Conservation (phyloP, 129 eudicot species). For the Flaveria robusta region DNA sequence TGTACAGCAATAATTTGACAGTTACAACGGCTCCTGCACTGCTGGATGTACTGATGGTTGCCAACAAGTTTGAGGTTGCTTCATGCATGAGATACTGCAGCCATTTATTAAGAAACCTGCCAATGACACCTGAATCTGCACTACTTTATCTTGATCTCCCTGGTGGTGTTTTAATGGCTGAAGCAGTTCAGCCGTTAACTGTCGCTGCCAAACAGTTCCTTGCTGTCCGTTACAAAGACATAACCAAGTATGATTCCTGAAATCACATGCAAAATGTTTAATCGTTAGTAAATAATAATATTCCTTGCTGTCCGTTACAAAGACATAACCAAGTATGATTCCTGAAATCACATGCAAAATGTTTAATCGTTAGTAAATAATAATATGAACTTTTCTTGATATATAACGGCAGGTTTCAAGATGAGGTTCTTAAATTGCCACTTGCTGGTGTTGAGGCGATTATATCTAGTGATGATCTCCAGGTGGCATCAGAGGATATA, state of each 20-base stretch:
- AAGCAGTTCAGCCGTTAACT: constrained; percentile 70
- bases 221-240: constrained; percentile 66
- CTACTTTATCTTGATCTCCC: constrained; percentile 85
- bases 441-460: constrained; percentile 70
- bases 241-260: constrained; percentile 62
- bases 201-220: constrained; percentile 73
- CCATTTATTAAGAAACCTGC: constrained; percentile 46
- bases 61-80: constrained; percentile 86
- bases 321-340: constrained; percentile 77
- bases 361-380: background rate
- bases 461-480: constrained; percentile 68
- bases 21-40: constrained; percentile 55
- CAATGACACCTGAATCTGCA: constrained; percentile 83
- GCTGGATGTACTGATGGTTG: constrained; percentile 80
- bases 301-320: constrained; percentile 66
- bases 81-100: constrained; percentile 90
- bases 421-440: constrained; percentile 69
- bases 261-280: constrained; percentile 2
- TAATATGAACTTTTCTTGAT: background rate
- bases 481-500: constrained; percentile 78
- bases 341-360: background rate
- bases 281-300: no score
- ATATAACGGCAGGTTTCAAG: constrained; percentile 46
- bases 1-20: constrained; percentile 64
- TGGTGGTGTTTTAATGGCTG: constrained; percentile 56